Base-by-base conservation (phyloP, 2,329 filamentous ascomycete genomes). In the Penicillium carneum region DNA sequence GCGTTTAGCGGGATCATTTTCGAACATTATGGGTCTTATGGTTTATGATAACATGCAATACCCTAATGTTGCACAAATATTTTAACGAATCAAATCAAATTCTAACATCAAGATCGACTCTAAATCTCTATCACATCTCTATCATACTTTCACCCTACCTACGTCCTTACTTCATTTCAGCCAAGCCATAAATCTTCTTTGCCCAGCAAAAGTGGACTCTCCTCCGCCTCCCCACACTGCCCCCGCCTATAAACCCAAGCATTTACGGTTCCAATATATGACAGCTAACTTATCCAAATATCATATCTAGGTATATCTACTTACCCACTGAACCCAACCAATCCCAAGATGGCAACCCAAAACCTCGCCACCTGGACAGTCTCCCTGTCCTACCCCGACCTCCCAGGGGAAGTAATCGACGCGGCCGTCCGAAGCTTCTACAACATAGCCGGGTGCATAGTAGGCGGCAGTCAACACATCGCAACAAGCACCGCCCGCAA, bases 381-480 rank as follows among this genome's bases (percentile, higher is more conserved):
- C 7, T 72, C 72, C 57, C 76, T 77, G 4, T 26, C 16, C 34
- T 29, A 39, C 61, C 61, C 76, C 11, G 71, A 78, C 41, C 71
- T 85, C 1, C 79, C 82, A 8, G 42, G 61, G 1, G 66, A 76
- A 9, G 82, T 84, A 18, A 71, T 77, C 53, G 67, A 78, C 16
- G 78, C 81, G 7, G 83, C 83, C 0, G 73, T 79, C 10, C 78
- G 79, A 20, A 82, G 79, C 42, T 78, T 85, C 52, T 84, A 84
- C 73, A 86, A 86, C 74, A 85, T 82, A 79, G 77, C 79, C 7
- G 84, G 84, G 41, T 86, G 83, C 65, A 79, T 83, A 29, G 80
- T 86, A 20, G 83, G 82, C 5, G 84, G 84, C 3, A 81, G 79
- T 59, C 73, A 74, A 9, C 83, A 84, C 63, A 73, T 77, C n/a